Conservation (phyloP, 2,329 filamentous ascomycete genomes). For the Penicillium italicum region DNA sequence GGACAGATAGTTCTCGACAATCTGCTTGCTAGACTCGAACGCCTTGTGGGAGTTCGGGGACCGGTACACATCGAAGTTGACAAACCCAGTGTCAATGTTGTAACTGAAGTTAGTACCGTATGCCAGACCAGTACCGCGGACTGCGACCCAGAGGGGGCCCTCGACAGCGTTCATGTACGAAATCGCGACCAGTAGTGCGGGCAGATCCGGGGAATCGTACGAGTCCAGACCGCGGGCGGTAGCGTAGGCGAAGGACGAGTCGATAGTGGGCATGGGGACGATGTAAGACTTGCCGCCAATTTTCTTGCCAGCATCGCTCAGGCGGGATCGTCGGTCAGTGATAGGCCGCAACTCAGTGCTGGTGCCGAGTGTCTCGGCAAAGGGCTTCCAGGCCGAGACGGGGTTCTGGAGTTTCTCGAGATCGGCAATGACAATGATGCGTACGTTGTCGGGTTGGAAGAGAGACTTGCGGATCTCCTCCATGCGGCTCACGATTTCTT, state of each 20-base stretch:
- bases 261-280: slow-evolving; percentile 85
- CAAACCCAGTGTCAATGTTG: slow-evolving; percentile 71
- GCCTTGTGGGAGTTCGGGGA: slow-evolving; percentile 87
- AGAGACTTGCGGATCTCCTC: slow-evolving; percentile 71
- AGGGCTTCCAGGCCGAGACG: slow-evolving; percentile 71
- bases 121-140: slow-evolving; percentile 87
- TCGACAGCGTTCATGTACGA: slow-evolving; percentile 91
- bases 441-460: slow-evolving; percentile 80
- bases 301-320: slow-evolving; percentile 69
- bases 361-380: slow-evolving; percentile 53
- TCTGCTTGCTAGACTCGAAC: slow-evolving; percentile 69
- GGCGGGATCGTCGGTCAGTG: slow-evolving; percentile 63
- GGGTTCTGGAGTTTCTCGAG: slow-evolving; percentile 70
- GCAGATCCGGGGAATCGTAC: slow-evolving; percentile 72
- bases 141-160: slow-evolving; percentile 88
- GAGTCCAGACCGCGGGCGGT: slow-evolving; percentile 70
- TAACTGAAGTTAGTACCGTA: slow-evolving; percentile 81
- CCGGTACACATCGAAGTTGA: slow-evolving; percentile 84
- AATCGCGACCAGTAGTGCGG: slow-evolving; percentile 80
- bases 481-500: slow-evolving; percentile 71
- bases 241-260: slow-evolving; percentile 83
- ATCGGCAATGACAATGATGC: slow-evolving; percentile 79
- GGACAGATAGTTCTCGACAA: slow-evolving; percentile 70
- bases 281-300: slow-evolving; percentile 75
- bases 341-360: slow-evolving; percentile 63